Evolutionary conservation across 345 rosid genomes (phyloP).

Genomic region (Excoecaria cochinchinensis): DNA sequence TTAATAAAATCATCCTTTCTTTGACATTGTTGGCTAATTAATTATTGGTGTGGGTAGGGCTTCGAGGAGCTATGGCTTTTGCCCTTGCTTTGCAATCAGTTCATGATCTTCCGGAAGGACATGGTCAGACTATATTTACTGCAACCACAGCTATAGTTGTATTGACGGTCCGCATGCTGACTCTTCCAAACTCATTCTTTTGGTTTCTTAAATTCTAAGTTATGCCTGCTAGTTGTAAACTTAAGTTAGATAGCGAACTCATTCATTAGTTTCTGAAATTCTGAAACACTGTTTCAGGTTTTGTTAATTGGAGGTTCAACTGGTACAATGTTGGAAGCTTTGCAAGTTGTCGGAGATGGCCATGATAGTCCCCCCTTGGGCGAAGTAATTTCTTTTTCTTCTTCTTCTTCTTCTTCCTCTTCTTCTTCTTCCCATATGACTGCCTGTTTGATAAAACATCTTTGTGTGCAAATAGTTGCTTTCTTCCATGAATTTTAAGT

Average conservation of each 20-base stretch:
- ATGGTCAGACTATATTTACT: conserved; percentile 96
- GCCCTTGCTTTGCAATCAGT: conserved; percentile 98
- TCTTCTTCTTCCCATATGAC: background rate
- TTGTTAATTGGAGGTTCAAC: conserved; percentile 94
- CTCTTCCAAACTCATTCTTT: conserved; percentile 2
- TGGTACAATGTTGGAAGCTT: conserved; percentile 95
- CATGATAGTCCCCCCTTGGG: conserved; percentile 54
- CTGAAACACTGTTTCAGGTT: conserved; percentile 49
- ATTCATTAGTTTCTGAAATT: conserved; percentile 5
- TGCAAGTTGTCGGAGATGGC: conserved; percentile 84
- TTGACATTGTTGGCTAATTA: background rate
- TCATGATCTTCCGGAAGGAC: conserved; percentile 97
- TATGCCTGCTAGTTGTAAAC: background rate
- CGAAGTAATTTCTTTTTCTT: conserved; percentile 53
- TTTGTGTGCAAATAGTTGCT: background rate
- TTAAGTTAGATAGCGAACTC: conserved; percentile 1
- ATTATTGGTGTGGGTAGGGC: conserved; percentile 10
- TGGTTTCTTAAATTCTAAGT: background rate
- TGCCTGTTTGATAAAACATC: background rate
- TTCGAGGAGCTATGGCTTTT: conserved; percentile 90
- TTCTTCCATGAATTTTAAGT: background rate
- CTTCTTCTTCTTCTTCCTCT: no score
- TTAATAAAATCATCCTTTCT: background rate
- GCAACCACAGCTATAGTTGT: conserved; percentile 98
- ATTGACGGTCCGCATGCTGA: conserved; percentile 60